Base-by-base conservation (phyloP, 345 rosid genomes). In the Cardamine resedifolia region DNA sequence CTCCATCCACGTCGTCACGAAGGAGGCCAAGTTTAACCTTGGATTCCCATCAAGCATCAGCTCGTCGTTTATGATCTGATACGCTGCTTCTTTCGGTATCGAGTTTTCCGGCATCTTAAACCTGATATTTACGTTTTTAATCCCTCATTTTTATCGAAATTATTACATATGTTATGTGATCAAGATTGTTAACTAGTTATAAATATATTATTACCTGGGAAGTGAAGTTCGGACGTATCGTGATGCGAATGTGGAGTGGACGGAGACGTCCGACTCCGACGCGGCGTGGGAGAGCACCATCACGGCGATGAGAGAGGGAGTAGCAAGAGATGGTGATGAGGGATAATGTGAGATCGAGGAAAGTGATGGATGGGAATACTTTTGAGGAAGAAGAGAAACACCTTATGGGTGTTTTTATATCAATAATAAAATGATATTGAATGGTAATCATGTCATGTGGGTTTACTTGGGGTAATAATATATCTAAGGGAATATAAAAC, bases 1-100 rank as follows among this genome's bases (percentile, higher is more conserved):
- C 78, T 92, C 96, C 96, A 92, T 92, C 96, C 96, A 90, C 0
- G 98, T 92, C 0, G 96, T 92, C 59, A 92, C 96, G 43, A 90
- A 92, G 5, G 96, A 92, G 5, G 98, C 98, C 73, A 92, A 80
- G 80, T 92, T 90, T 65, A 92, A 72, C 85, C 97, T 73, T 2
- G 98, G 98, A 55, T 86, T 90, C 9, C 97, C 96, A 6, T 93
- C 98, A 5, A 90, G 87, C 96, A 89, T 89, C 60, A 89, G 77
- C 78, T 89, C 96, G 21, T 89, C 92, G 72, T 87, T 87, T 12
- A 92, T 92, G 56, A 92, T 90, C 90, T 92, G 98, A 66, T 65
- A 92, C 3, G 98, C 98, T 0, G 97, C 98, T 62, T 92, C 98
- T 80, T 92, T 92, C 0, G 98, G 98, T 10, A 86, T 90, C 24